Base-by-base conservation (phyloP, 768 basidiomycete species). In the Lactarius deliciosus region DNA sequence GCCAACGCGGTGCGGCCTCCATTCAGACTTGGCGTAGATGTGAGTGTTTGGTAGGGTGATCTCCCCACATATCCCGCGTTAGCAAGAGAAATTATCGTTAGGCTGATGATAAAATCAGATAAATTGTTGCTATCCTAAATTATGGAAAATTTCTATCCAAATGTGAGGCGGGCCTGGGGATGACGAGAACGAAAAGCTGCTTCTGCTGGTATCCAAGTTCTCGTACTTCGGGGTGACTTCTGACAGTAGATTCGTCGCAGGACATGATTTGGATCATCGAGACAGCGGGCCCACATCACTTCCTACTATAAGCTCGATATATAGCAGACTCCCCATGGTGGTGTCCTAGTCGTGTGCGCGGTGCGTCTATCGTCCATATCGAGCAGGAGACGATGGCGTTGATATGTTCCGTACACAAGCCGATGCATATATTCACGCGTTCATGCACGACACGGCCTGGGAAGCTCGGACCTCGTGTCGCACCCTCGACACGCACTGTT, bases 141-240 rank as follows among this genome's bases (percentile, higher is more conserved):
- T 36, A 11, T 36, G 34, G 34, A 6, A 36, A 1, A 9, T 10
- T 36, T 13, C 11, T 38, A 4, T 11, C 47, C n/a, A 25, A 50
- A 25, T 5, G 50, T 13, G 13, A 50, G 13, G 50, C 13, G 5
- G 25, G 22, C 22, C 22, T 25, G 13, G 50, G n/a, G 71, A 61
- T 64, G 67, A 41, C 30, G 61, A 56, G 6, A 38, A 57, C 10
- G 15, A 40, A 61, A 50, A 10, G 47, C 32, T 45, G 40, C n/a
- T 15, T 6, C 64, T 34, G n/a, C 54, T 41, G 16, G n/a, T 0
- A 10, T 22, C 10, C 4, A 16, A 11, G 8, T 45, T 10, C 32
- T 65, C 13, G 28, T 32, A 30, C 55, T 62, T 32, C 55, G 55
- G 16, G 45, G 62, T 40, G 36, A 61, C 10, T 57, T 66, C 38